Conservation (phyloP, 768 basidiomycete species). For the Leccinum boreale region DNA sequence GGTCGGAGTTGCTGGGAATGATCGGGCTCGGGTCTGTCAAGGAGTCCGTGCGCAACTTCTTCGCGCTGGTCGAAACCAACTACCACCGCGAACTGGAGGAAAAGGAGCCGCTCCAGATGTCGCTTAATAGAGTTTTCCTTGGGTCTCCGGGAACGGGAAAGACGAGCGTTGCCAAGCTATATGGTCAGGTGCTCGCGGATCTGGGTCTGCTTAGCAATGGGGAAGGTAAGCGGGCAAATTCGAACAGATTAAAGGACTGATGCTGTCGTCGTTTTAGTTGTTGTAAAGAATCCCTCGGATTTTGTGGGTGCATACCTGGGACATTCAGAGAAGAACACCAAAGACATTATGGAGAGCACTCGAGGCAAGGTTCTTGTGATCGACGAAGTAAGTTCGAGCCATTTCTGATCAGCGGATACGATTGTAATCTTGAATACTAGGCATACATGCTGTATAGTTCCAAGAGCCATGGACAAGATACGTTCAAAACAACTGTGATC, state of each 20-base stretch:
- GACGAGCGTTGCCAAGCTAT: conserved; percentile 65
- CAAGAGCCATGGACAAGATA: conserved; percentile 36
- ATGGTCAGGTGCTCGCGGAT: conserved; percentile 61
- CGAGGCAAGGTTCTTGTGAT: conserved; percentile 69
- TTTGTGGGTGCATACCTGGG: conserved; percentile 61
- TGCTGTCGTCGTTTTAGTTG: conserved; percentile 37
- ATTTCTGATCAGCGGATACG: not conserved
- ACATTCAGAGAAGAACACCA: conserved; percentile 62
- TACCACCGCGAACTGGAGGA: conserved; percentile 60
- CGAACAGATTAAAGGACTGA: not conserved
- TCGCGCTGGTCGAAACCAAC: conserved; percentile 47
- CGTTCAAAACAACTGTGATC: conserved; percentile 64
- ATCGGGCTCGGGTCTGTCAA: conserved; percentile 61
- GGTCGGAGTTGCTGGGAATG: conserved; percentile 49
- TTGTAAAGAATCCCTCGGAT: conserved; percentile 66
- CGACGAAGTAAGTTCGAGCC: conserved; percentile 50
- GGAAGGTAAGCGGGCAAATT: conserved; percentile 45
- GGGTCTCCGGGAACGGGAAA: conserved; percentile 73
- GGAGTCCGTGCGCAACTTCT: conserved; percentile 45
- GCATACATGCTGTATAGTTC: conserved; percentile 51
- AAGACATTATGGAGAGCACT: conserved; percentile 54
- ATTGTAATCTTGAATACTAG: not conserved
- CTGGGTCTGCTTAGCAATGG: conserved; percentile 66
- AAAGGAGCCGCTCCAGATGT: conserved; percentile 47
- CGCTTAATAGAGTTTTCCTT: conserved; percentile 63